Base-by-base conservation (phyloP, 768 basidiomycete species). In the Psilocybe sp. region DNA sequence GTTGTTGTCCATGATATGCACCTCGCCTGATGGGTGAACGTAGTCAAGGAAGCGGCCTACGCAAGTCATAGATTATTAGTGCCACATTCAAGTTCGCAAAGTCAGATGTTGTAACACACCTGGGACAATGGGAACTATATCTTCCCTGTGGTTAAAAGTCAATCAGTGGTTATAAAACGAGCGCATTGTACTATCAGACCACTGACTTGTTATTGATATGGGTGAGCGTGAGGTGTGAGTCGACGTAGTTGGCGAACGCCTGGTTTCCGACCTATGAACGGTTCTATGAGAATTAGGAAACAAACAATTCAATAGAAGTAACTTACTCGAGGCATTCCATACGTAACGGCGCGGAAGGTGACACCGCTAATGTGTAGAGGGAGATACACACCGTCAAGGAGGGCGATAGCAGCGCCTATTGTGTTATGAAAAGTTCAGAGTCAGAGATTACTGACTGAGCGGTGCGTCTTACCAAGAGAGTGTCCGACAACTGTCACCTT, bases 181-280 rank as follows among this genome's bases (percentile, higher is more conserved):
- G 8, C n/a, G 20, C n/a, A 12, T 20, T 20, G 7, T 18, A 10
- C 14, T 15, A 32, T 18, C 14, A 33, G 15, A 19, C 5, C 50
- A 55, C 66, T 48, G 28, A 73, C 74, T 63, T 72, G 67, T 87
- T 85, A 58, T 82, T 86, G 55, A 87, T 78, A 58, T 80, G 84
- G 0, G 76, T 81, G 41, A 85, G 55, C 11, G 66, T 46, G 19
- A 73, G 36, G 47, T 79, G 64, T 7, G 74, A 66, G 53, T 85
- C 82, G 41, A 85, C 77, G 56, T 80, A 82, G 59, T 82, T 55
- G 0, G 82, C 83, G 54, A 85, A 87, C 1, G 70, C 79, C 59
- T 77, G 75, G 61, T 85, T 84, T 11, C 84, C 82, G 20, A 76
- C 75, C 75, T 75, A 34, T 10, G 35, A 11, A 38, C 14, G 19